A percentile compares a stretch with the other conserved stretches of the same genome.
Conservation (phyloP, 2,329 filamentous ascomycete species). For the Akanthomyces muscarius region DNA sequence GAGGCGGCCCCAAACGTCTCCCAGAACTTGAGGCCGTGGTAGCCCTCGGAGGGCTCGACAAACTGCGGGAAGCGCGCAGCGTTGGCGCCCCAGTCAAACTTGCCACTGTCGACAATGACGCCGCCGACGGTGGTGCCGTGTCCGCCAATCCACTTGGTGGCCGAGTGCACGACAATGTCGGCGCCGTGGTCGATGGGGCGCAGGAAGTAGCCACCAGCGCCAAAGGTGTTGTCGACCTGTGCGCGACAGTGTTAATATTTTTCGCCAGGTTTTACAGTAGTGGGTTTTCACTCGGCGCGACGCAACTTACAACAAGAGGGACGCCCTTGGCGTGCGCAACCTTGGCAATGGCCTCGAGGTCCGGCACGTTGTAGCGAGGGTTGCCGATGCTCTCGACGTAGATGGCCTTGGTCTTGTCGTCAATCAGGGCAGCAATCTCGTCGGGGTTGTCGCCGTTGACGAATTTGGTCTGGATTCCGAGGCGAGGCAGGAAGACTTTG, state of each 20-base stretch:
- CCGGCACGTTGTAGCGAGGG: slow-evolving; percentile 87
- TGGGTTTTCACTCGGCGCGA: not conserved
- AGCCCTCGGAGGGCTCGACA: slow-evolving; percentile 80
- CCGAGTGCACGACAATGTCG: slow-evolving; percentile 91
- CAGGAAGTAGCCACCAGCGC: slow-evolving; percentile 83
- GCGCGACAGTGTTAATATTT: not conserved
- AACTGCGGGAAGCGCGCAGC: slow-evolving; percentile 87
- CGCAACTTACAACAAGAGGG: slow-evolving; percentile 53
- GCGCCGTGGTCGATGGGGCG: slow-evolving; percentile 86
- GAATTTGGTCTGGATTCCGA: slow-evolving; percentile 87
- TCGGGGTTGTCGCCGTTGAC: slow-evolving; percentile 74
- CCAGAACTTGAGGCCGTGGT: slow-evolving; percentile 92
- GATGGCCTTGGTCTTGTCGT: slow-evolving; percentile 88
- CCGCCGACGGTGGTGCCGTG: slow-evolving; percentile 91
- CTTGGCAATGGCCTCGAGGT: slow-evolving; percentile 81
- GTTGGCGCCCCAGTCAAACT: slow-evolving; percentile 90
- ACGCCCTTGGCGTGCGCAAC: slow-evolving; percentile 67
- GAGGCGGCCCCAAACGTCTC: slow-evolving; percentile 82
- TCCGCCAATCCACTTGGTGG: slow-evolving; percentile 95
- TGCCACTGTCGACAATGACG: slow-evolving; percentile 80
- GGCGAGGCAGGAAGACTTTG: slow-evolving; percentile 82
- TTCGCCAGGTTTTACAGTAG: not conserved
- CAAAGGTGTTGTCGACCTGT: slow-evolving; percentile 90
- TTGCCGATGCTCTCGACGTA: slow-evolving; percentile 94
- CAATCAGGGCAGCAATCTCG: slow-evolving; percentile 77